Percentiles rank a stretch among this genome's conserved stretches.
Evolutionary conservation across 2,329 filamentous ascomycete species (phyloP).

Genomic region (Fusarium napiforme): DNA sequence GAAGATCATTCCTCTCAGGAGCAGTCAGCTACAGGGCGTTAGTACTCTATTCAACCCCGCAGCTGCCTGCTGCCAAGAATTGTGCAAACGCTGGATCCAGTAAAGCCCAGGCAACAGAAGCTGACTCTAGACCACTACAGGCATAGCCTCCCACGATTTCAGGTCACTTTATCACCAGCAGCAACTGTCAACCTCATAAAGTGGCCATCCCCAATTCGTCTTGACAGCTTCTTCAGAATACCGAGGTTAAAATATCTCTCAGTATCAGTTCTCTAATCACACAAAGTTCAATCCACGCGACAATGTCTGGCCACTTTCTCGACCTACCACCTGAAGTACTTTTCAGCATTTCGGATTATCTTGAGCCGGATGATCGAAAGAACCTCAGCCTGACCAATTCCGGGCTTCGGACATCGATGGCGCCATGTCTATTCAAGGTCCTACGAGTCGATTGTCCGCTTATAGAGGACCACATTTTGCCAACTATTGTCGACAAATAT

Average conservation of each 20-base stretch:
- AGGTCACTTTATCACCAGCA: neutral
- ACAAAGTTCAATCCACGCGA: neutral
- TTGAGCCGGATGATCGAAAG: neutral
- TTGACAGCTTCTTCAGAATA: neutral
- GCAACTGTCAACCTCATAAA: neutral
- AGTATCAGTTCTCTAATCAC: neutral
- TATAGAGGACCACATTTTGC: neutral
- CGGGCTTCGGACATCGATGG: neutral
- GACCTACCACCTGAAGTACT: neutral
- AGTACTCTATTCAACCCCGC: neutral
- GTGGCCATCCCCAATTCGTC: neutral
- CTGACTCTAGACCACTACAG: neutral
- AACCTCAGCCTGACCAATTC: neutral
- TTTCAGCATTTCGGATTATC: neutral
- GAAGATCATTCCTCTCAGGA: neutral
- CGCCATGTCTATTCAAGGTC: neutral
- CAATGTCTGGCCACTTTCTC: neutral
- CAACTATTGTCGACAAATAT: neutral
- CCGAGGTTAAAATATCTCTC: neutral
- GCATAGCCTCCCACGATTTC: neutral
- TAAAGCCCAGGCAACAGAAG: neutral
- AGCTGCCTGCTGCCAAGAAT: neutral
- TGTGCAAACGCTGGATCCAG: neutral
- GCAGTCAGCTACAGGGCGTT: neutral
- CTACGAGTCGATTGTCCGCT: conserved; percentile 1